Conservation (phyloP, 2,329 filamentous ascomycete species). For the Colletotrichum sidae region DNA sequence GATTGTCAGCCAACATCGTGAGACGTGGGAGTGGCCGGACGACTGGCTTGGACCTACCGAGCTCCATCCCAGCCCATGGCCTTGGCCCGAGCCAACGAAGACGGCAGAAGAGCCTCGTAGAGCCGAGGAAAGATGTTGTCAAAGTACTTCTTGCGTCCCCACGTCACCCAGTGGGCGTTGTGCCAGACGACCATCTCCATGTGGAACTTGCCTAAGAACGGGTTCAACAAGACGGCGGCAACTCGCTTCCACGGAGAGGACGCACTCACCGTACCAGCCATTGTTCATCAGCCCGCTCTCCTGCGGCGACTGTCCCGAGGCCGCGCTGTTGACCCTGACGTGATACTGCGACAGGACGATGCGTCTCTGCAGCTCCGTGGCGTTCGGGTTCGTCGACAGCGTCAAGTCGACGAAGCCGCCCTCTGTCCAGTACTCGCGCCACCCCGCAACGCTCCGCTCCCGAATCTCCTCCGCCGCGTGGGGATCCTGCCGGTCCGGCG, state of each 20-base stretch:
- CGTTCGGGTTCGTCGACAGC: conserved; percentile 47
- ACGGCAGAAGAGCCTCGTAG: conserved; percentile 37
- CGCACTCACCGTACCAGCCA: conserved; percentile 54
- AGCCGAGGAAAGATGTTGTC: conserved; percentile 49
- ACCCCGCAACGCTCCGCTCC: conserved; percentile 42
- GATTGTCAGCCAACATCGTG: background rate
- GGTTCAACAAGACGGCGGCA: conserved; percentile 29
- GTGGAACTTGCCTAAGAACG: conserved; percentile 49
- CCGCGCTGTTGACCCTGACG: conserved; percentile 55
- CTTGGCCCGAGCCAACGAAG: conserved; percentile 43
- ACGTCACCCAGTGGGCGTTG: conserved; percentile 52
- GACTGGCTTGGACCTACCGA: no score
- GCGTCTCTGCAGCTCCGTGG: conserved; percentile 56
- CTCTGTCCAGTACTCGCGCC: conserved; percentile 51
- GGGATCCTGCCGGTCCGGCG: conserved; percentile 41
- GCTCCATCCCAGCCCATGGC: conserved; percentile 47
- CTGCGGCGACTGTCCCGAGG: conserved; percentile 51
- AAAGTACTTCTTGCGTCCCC: conserved; percentile 51
- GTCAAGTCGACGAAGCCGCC: conserved; percentile 57
- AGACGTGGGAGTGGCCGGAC: no score
- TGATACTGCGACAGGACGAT: conserved; percentile 58
- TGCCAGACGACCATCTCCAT: conserved; percentile 59
- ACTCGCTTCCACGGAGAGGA: no score
- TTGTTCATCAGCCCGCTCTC: conserved; percentile 55
- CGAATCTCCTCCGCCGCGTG: conserved; percentile 42